These are phyloP conservation scores for Monilinia laxa DNA, from an alignment of 2,329 filamentous ascomycete genomes.

Conservation along the genomic window DNA sequence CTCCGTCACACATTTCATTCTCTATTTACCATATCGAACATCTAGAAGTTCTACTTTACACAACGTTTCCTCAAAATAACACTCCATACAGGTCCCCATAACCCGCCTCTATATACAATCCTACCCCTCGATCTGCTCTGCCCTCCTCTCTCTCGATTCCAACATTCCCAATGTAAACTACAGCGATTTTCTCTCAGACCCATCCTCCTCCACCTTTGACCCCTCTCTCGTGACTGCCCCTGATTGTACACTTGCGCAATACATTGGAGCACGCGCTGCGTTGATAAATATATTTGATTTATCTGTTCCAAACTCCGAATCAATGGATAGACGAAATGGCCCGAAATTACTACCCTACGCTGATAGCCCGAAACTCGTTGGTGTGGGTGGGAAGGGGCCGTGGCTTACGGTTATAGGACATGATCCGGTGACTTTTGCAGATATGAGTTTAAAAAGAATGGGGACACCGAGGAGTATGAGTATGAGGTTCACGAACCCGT, in stretches of 20 bases:
- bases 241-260: slow-evolving; percentile 37
- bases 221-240: slow-evolving; percentile 32
- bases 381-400: slow-evolving; percentile 34
- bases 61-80: not conserved
- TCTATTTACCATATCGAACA: not conserved
- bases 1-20: not conserved
- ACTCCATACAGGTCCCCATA: slow-evolving; percentile 28
- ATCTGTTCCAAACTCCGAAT: slow-evolving; percentile 38
- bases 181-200: slow-evolving; percentile 36
- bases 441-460: slow-evolving; percentile 39
- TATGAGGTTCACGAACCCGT: slow-evolving; percentile 40
- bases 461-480: slow-evolving; percentile 39
- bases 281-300: slow-evolving; percentile 38
- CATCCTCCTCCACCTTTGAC: slow-evolving; percentile 35
- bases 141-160: slow-evolving; percentile 40
- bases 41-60: not conserved
- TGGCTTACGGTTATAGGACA: slow-evolving; percentile 40
- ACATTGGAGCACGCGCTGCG: slow-evolving; percentile 36
- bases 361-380: slow-evolving; percentile 37
- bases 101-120: slow-evolving; percentile 39
- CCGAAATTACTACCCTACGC: slow-evolving; percentile 36
- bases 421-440: slow-evolving; percentile 39
- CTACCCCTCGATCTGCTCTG: slow-evolving; percentile 35
- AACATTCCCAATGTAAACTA: slow-evolving; percentile 41
- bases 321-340: slow-evolving; percentile 36